Percentiles rank a stretch among this genome's conserved stretches.
These are phyloP conservation scores for Cornus suecica DNA, from an alignment of 148 eudicot genomes.

Conservation along the genomic window DNA sequence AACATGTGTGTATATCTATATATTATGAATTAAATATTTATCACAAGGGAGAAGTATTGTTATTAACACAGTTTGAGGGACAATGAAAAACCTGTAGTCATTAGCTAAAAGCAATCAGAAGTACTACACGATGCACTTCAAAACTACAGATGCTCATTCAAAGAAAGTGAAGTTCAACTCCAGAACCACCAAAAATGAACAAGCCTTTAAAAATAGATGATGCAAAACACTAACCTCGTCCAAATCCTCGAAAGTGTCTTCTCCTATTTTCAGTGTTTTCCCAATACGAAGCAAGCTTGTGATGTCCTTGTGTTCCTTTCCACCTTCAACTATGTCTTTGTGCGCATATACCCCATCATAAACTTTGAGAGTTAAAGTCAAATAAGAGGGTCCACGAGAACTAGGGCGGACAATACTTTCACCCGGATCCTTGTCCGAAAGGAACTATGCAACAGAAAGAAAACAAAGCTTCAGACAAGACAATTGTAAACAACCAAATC, in stretches of 20 bases:
- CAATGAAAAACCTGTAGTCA: neutral
- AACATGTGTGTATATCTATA: no score
- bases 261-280: slow-evolving; percentile 82
- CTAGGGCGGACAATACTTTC: slow-evolving; percentile 92
- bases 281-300: slow-evolving; percentile 92
- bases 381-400: slow-evolving; percentile 81
- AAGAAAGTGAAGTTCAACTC: neutral
- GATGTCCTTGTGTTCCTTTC: slow-evolving; percentile 91
- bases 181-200: neutral
- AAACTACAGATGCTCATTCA: neutral
- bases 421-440: slow-evolving; percentile 86
- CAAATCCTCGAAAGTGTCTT: slow-evolving; percentile 89
- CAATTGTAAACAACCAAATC: neutral
- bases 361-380: slow-evolving; percentile 84
- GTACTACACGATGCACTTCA: neutral
- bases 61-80: neutral
- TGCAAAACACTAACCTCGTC: slow-evolving; percentile 68
- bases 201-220: neutral
- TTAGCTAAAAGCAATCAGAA: neutral
- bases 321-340: slow-evolving; percentile 89
- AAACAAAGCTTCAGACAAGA: slow-evolving; percentile 11
- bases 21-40: no score
- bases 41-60: no score
- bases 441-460: slow-evolving; percentile 41
- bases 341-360: slow-evolving; percentile 92